Conservation (phyloP, 768 basidiomycete genomes). For the Cyclocybe cylindracea region DNA sequence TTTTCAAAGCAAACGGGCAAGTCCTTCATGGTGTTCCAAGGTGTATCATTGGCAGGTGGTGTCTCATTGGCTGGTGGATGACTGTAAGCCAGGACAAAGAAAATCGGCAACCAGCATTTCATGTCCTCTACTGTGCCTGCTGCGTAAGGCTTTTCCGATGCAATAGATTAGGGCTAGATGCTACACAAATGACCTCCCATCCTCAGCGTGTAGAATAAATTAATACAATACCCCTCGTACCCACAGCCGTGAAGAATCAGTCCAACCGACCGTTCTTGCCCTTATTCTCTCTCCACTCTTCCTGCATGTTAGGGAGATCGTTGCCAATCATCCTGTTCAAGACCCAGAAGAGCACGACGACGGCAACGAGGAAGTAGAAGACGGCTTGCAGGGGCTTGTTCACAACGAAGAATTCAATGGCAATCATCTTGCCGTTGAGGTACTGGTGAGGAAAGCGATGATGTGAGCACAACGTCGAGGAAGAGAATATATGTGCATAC, state of each 20-base stretch:
- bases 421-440: slow-evolving; percentile 40
- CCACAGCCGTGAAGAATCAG: slow-evolving; percentile 4
- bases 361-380: slow-evolving; percentile 26
- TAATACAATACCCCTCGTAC: too few relatives aligned
- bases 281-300: slow-evolving; percentile 22
- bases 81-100: too few relatives aligned
- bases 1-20: too few relatives aligned
- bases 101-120: too few relatives aligned
- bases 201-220: too few relatives aligned
- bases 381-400: slow-evolving; percentile 34
- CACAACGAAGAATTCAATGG: slow-evolving; percentile 37
- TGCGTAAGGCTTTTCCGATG: too few relatives aligned
- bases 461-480: slow-evolving; percentile 1
- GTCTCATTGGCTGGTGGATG: too few relatives aligned
- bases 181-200: too few relatives aligned
- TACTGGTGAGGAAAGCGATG: slow-evolving; percentile 26
- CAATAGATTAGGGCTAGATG: too few relatives aligned
- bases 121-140: too few relatives aligned
- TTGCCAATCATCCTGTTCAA: slow-evolving; percentile 23
- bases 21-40: too few relatives aligned
- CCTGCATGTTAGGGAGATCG: slow-evolving; percentile 13
- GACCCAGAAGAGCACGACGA: slow-evolving; percentile 29
- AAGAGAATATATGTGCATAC: slow-evolving; percentile 35
- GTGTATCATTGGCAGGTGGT: too few relatives aligned
- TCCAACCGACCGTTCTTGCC: slow-evolving; percentile 31